These are phyloP conservation scores for Penicillium crystallinum DNA, from an alignment of 495 filamentous ascomycete species.

Conservation along the genomic window DNA sequence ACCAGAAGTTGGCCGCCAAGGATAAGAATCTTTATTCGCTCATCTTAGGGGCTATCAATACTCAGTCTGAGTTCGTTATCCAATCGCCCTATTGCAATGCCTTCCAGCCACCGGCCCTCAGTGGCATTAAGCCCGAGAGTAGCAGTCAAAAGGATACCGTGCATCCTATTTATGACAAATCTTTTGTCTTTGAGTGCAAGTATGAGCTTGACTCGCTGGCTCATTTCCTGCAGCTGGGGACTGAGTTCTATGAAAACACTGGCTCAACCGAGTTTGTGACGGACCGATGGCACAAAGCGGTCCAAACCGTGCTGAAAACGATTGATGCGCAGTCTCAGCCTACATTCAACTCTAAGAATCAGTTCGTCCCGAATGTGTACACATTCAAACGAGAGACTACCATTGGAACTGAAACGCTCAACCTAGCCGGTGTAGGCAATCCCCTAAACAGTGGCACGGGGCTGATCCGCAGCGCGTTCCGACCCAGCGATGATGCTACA, in stretches of 20 bases:
- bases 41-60: slow-evolving; percentile 93
- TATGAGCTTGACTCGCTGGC: slow-evolving; percentile 97
- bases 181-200: slow-evolving; percentile 93
- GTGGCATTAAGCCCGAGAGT: slow-evolving; percentile 58
- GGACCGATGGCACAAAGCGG: slow-evolving; percentile 70
- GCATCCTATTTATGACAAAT: slow-evolving; percentile 78
- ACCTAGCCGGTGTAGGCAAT: slow-evolving; percentile 77
- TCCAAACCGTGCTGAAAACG: slow-evolving; percentile 66
- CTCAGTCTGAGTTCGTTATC: slow-evolving; percentile 91
- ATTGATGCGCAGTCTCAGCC: slow-evolving; percentile 72
- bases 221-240: slow-evolving; percentile 79
- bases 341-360: slow-evolving; percentile 66
- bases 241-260: slow-evolving; percentile 80
- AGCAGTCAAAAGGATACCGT: slow-evolving; percentile 80
- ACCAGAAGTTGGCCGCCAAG: slow-evolving; percentile 75
- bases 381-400: slow-evolving; percentile 78
- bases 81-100: slow-evolving; percentile 96
- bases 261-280: slow-evolving; percentile 72
- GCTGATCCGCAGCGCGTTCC: slow-evolving; percentile 85
- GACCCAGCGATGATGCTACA: slow-evolving; percentile 96
- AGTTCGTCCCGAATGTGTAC: slow-evolving; percentile 69
- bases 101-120: slow-evolving; percentile 88
- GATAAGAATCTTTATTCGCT: slow-evolving; percentile 70
- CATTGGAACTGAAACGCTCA: slow-evolving; percentile 86
- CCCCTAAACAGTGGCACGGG: slow-evolving; percentile 81